A percentile compares a stretch with the other conserved stretches of the same genome.
Evolutionary conservation across 2,329 filamentous ascomycete genomes (phyloP).

Genomic region (Pyricularia sp.): DNA sequence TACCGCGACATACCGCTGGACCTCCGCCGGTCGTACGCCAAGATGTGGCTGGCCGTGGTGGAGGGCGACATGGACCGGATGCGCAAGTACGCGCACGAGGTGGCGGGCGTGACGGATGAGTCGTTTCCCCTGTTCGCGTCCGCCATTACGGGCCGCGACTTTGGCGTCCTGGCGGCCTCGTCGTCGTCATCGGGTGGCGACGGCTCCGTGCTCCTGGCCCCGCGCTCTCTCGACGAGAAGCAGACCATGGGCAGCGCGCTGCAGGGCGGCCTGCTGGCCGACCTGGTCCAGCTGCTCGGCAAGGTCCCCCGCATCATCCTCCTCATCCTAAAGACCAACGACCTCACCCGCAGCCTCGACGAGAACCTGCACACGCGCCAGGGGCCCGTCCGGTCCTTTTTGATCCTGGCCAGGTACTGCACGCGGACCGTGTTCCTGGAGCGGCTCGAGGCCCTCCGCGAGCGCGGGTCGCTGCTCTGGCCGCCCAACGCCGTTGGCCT

Average conservation of each 20-base stretch:
- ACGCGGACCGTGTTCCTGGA: conserved; percentile 57
- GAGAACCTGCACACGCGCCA: conserved; percentile 74
- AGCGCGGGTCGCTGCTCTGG: conserved; percentile 41
- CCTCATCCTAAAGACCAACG: conserved; percentile 94
- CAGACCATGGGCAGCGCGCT: conserved; percentile 76
- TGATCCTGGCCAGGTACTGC: conserved; percentile 62
- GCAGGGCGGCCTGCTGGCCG: conserved; percentile 78
- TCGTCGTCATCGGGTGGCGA: conserved; percentile 20
- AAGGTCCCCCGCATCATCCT: conserved; percentile 87
- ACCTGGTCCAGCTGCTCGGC: conserved; percentile 80
- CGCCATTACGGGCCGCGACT: conserved; percentile 93
- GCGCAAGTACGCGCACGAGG: conserved; percentile 80
- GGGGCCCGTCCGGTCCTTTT: conserved; percentile 54
- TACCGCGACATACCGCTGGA: conserved; percentile 83
- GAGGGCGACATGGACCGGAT: conserved; percentile 79
- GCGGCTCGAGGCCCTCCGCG: conserved; percentile 47
- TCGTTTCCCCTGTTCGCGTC: conserved; percentile 94
- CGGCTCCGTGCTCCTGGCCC: conserved; percentile 21
- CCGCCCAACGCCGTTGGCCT: conserved; percentile 46
- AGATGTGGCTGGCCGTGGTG: conserved; percentile 94
- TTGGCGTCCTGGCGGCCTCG: conserved; percentile 58
- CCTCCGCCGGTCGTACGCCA: conserved; percentile 79
- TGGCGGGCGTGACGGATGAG: conserved; percentile 79
- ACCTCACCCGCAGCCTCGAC: conserved; percentile 86
- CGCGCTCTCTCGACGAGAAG: conserved; percentile 68